These are phyloP conservation scores for Fusarium decemcellulare DNA, from an alignment of 2,329 filamentous ascomycete species.

Conservation along the genomic window DNA sequence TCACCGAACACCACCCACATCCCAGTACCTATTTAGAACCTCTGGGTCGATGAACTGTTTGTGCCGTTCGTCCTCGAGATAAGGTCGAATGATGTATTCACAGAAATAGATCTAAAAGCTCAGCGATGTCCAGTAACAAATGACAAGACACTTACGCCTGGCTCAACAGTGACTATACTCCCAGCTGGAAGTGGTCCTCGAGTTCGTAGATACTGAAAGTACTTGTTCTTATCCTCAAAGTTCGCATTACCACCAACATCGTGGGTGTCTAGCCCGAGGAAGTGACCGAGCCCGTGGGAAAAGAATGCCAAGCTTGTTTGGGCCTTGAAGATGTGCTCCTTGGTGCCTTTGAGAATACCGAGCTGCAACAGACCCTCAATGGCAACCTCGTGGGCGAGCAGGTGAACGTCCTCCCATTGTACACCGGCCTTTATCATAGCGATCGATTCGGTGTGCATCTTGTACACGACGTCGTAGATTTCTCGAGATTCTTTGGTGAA, in stretches of 20 bases:
- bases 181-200: background rate
- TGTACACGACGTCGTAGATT: background rate
- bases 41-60: background rate
- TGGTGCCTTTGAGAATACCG: background rate
- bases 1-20: background rate
- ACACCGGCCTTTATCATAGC: background rate
- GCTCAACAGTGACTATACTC: background rate
- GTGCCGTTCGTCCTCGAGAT: background rate
- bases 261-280: background rate
- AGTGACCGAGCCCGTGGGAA: background rate
- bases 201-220: background rate
- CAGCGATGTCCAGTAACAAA: background rate
- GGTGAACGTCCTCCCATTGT: background rate
- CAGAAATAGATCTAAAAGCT: background rate
- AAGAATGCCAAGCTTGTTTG: background rate
- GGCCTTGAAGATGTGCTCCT: background rate
- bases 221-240: background rate
- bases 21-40: background rate
- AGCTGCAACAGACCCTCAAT: background rate
- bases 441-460: background rate
- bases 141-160: background rate
- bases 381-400: background rate
- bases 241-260: background rate
- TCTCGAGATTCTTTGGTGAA: background rate
- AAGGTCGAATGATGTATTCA: background rate